Evolutionary conservation across 352 stramenopile genomes (phyloP).

Genomic region (Phytopythium aichiense): DNA sequence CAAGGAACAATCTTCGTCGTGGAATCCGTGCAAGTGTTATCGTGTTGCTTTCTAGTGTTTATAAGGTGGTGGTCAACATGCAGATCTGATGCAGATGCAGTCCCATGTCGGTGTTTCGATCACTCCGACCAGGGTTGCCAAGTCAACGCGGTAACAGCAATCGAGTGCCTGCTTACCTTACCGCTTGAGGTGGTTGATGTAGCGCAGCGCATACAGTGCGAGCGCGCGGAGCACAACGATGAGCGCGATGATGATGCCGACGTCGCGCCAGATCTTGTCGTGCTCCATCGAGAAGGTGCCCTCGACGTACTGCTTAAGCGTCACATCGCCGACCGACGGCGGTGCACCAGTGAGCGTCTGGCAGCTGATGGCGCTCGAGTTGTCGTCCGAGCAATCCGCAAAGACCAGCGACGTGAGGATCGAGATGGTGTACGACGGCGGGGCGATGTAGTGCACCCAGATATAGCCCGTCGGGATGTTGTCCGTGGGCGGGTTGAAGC

Average conservation of each 20-base stretch:
- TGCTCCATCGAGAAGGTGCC: conserved; percentile 50
- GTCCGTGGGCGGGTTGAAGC: conserved; percentile 47
- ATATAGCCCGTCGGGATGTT: conserved; percentile 47
- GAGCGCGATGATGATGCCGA: conserved; percentile 25
- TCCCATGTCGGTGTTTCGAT: background rate
- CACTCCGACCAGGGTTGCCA: background rate
- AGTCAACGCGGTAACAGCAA: background rate
- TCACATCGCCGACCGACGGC: conserved; percentile 19
- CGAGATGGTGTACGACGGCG: conserved; percentile 41
- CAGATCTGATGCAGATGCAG: background rate
- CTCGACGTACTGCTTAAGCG: conserved; percentile 50
- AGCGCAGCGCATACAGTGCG: conserved; percentile 33
- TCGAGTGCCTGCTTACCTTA: conserved; percentile 9
- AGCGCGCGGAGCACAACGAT: conserved; percentile 33
- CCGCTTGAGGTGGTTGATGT: conserved; percentile 38
- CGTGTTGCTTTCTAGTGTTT: conserved; percentile 1
- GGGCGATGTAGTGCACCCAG: conserved; percentile 53
- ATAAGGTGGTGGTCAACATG: background rate
- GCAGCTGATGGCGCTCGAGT: conserved; percentile 24
- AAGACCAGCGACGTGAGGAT: conserved; percentile 37
- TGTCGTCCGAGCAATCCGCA: conserved; percentile 23
- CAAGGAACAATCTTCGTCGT: too few species aligned
- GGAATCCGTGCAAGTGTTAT: background rate
- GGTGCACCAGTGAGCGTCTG: conserved; percentile 19
- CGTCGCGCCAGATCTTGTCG: conserved; percentile 34